Evolutionary conservation across 2,329 filamentous ascomycete species (phyloP).

Genomic region (Aspergillus arachidicola): DNA sequence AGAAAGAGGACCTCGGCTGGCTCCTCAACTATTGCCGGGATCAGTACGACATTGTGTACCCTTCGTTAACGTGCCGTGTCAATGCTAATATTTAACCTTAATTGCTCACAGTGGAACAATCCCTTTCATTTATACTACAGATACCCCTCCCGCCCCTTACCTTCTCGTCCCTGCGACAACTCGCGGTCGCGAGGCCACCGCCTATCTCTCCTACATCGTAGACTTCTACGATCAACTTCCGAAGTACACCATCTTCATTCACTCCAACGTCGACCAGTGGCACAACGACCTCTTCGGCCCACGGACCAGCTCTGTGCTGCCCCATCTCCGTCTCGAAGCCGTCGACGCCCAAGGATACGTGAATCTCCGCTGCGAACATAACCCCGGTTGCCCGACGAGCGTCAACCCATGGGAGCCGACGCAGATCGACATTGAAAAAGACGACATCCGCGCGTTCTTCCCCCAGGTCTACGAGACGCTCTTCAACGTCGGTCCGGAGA

Average conservation of each 20-base stretch:
- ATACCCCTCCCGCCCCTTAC: slow-evolving; percentile 23
- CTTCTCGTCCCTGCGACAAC: slow-evolving; percentile 29
- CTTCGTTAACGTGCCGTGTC: no score
- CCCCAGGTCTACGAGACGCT: slow-evolving; percentile 30
- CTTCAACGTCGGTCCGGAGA: slow-evolving; percentile 24
- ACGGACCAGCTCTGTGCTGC: slow-evolving; percentile 30
- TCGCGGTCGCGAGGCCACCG: slow-evolving; percentile 64
- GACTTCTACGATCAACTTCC: slow-evolving; percentile 63
- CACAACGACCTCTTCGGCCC: slow-evolving; percentile 55
- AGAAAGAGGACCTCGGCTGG: slow-evolving; percentile 23
- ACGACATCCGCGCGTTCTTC: slow-evolving; percentile 29
- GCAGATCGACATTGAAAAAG: slow-evolving; percentile 24
- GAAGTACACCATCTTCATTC: slow-evolving; percentile 63
- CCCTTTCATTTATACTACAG: slow-evolving; percentile 34
- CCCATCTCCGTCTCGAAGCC: slow-evolving; percentile 38
- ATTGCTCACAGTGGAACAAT: slow-evolving; percentile 16
- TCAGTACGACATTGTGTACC: slow-evolving; percentile 12
- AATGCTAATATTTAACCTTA: not conserved
- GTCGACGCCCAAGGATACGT: slow-evolving; percentile 43
- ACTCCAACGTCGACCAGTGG: slow-evolving; percentile 60
- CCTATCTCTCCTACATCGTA: slow-evolving; percentile 64
- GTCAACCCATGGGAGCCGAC: slow-evolving; percentile 33
- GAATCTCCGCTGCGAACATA: slow-evolving; percentile 41
- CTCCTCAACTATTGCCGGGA: slow-evolving; percentile 25
- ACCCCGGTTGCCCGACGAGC: slow-evolving; percentile 43